These are phyloP conservation scores for Pisolithus microcarpus DNA, from an alignment of 768 basidiomycete genomes.

Conservation along the genomic window DNA sequence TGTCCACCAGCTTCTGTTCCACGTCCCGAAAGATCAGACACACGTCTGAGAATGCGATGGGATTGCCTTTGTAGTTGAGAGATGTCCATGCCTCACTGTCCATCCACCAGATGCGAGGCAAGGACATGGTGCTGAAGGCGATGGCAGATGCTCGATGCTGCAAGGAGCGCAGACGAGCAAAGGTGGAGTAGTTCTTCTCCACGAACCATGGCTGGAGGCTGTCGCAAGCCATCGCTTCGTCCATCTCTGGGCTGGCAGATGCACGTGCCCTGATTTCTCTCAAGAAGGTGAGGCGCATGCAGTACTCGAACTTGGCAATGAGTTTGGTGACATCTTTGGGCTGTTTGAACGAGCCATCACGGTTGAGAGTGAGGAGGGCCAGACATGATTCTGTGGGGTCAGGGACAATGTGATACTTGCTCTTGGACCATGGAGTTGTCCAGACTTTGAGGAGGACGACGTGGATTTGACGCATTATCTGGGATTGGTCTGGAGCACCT, in stretches of 20 bases:
- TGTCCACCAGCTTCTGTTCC: background rate
- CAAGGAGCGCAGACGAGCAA: background rate
- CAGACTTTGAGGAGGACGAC: too few relatives aligned
- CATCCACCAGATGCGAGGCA: constrained; percentile 4
- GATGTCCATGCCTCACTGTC: background rate
- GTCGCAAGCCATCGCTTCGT: background rate
- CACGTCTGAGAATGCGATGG: background rate
- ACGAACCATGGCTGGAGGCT: background rate
- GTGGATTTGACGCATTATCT: too few relatives aligned
- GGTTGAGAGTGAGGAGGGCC: too few relatives aligned
- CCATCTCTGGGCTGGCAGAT: background rate
- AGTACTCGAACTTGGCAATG: constrained; percentile 4
- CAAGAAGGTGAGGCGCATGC: constrained; percentile 2
- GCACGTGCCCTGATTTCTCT: background rate
- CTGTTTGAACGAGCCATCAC: too few relatives aligned
- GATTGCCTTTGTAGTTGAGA: background rate
- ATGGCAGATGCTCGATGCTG: constrained; percentile 1
- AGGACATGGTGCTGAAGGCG: background rate
- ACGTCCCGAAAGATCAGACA: background rate
- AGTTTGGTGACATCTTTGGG: background rate
- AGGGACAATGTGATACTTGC: too few relatives aligned
- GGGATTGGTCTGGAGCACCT: too few relatives aligned
- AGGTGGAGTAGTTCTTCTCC: background rate
- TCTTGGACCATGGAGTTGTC: too few relatives aligned
- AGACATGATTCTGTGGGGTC: too few relatives aligned